A percentile compares a stretch with the other conserved stretches of the same genome.
These are phyloP conservation scores for Eucalyptus marginata DNA, from an alignment of 345 rosid species.

Conservation along the genomic window DNA sequence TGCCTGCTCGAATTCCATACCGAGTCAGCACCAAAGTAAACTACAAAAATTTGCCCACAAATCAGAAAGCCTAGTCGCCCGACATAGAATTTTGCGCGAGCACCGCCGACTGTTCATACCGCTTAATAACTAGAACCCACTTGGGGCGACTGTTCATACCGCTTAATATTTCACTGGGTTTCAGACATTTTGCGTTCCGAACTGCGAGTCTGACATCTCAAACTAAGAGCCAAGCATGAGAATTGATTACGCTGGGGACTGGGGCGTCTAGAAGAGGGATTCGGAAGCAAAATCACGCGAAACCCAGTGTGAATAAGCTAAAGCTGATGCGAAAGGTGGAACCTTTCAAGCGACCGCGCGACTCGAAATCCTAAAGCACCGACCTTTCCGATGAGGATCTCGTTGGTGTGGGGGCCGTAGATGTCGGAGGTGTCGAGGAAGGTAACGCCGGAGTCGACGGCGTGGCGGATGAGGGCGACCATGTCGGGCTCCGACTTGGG, in stretches of 20 bases:
- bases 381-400: not conserved
- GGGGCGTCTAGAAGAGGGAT: not conserved
- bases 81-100: not conserved
- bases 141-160: not conserved
- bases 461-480: slow-evolving; percentile 33
- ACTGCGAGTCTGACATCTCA: not conserved
- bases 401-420: slow-evolving; percentile 15
- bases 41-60: not conserved
- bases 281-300: not conserved
- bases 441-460: slow-evolving; percentile 34
- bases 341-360: not conserved
- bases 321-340: not conserved
- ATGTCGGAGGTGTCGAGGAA: slow-evolving; percentile 38
- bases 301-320: not conserved
- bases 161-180: not conserved
- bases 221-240: not conserved
- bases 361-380: not conserved
- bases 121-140: not conserved
- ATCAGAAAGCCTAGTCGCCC: not conserved
- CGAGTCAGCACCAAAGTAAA: not conserved
- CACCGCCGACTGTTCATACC: not conserved
- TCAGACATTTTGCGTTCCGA: not conserved
- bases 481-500: slow-evolving; percentile 38
- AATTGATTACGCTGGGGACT: not conserved
- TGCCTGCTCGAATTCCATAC: slow-evolving; percentile 14